Evolutionary conservation across 345 rosid genomes (phyloP), one percentile per base, ranked within the genome.

Genomic region (Citrus mangshanensis): DNA sequence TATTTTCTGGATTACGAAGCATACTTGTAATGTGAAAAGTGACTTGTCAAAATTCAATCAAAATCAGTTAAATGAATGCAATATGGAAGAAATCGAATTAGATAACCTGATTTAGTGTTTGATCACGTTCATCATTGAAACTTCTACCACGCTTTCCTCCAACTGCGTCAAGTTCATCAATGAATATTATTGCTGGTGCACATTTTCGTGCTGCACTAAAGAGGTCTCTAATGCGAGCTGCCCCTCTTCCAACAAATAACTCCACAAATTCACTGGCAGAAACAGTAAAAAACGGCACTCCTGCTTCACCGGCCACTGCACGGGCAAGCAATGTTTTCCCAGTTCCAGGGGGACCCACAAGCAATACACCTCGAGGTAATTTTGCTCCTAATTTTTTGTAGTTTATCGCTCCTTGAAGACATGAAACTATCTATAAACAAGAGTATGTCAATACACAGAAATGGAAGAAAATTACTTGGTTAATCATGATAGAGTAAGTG

Each of bases 201-300:
- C 84, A 85, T 84, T 93, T 95, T 82, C 95, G 89, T 21, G 97
- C 99, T 8, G 83, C 86, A 34, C 37, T 89, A 81, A 95, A 95
- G 70, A 95, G 95, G 80, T 95, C 98, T 85, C 99, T 89, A 75
- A 95, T 90, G 76, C 98, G 85, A 25, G 99, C 97, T 54, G 99
- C 99, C 8, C 99, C 99, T 90, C 99, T 92, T 76, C 98, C 99
- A 74, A 95, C 99, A 87, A 92, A 95, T 86, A 95, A 34, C 85
- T 95, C 99, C 60, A 95, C 99, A 73, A 95, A 95, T 85, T 95
- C 99, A 63, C 99, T 93, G 24, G 99, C 99, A 35, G 99, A 93
- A 68, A 91, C 98, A 74, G 94, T 86, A 84, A 92, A 93, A 84
- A 95, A 93, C 1, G 99, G 99, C 55, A 92, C 97, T 84, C 98